Evolutionary conservation across 257 asterid species (phyloP).

Genomic region (Fraxinus americana): DNA sequence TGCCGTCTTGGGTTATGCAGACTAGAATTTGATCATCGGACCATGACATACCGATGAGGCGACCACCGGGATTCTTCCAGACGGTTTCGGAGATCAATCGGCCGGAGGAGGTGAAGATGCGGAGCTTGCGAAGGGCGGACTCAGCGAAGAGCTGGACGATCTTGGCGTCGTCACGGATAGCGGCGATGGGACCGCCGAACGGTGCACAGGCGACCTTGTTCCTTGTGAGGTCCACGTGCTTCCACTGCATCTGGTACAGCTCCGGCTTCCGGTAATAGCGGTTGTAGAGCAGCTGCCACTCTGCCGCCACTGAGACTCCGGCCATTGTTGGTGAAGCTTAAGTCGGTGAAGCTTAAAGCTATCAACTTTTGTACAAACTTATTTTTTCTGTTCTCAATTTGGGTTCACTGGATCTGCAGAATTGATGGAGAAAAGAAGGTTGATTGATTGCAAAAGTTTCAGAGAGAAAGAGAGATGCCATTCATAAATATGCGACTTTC

Average conservation of each 20-base stretch:
- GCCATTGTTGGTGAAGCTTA: constrained; percentile 49
- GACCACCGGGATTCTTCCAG: constrained; percentile 92
- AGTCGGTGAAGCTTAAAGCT: background rate
- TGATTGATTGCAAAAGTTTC: background rate
- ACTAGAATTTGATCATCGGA: constrained; percentile 72
- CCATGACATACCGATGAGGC: constrained; percentile 86
- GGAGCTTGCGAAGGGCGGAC: constrained; percentile 90
- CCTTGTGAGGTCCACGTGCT: constrained; percentile 88
- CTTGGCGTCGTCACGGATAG: constrained; percentile 91
- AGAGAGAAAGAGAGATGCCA: background rate
- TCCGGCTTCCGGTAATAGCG: constrained; percentile 94
- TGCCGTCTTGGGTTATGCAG: constrained; percentile 90
- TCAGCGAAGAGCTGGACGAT: constrained; percentile 92
- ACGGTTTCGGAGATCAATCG: constrained; percentile 68
- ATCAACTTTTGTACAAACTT: background rate
- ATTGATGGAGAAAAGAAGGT: background rate
- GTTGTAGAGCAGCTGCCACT: constrained; percentile 92
- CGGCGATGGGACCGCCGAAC: constrained; percentile 94
- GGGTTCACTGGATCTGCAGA: constrained; percentile 2
- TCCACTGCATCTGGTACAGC: constrained; percentile 93
- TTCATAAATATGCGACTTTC: background rate
- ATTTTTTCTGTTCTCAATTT: background rate
- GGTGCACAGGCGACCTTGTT: constrained; percentile 94
- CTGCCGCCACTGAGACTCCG: constrained; percentile 92
- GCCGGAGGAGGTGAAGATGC: constrained; percentile 90